phyloP scores from a whole-genome alignment of 441 rosid genomes.

The Gossypium laxum region DNA sequence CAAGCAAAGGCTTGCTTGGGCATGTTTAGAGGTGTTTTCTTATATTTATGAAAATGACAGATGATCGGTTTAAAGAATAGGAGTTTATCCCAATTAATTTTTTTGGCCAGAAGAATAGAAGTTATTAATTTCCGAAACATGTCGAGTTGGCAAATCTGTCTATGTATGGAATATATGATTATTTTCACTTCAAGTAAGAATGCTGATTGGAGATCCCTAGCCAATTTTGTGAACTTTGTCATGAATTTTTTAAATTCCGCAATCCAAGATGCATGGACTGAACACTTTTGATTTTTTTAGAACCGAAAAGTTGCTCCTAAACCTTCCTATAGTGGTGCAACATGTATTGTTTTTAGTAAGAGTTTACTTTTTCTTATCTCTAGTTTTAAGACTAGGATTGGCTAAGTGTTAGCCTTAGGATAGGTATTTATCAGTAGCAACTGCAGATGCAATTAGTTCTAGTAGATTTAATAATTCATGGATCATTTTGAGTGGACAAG shows the following conservation, averaged over 20 bases:
- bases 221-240: not conserved
- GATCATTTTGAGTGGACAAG: not conserved
- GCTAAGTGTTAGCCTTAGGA: conserved; percentile 1
- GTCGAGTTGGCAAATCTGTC: not conserved
- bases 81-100: not conserved
- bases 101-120: conserved; percentile 3
- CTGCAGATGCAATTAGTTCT: not conserved
- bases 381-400: not conserved
- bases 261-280: conserved; percentile 11
- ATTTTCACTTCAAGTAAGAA: not conserved
- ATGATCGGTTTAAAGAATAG: not conserved
- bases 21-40: not conserved
- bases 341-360: not conserved
- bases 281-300: not conserved
- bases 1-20: not conserved
- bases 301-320: conserved; percentile 2
- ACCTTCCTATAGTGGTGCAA: conserved; percentile 4
- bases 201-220: not conserved
- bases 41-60: conserved; percentile 1
- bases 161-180: not conserved
- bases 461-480: conserved; percentile 1
- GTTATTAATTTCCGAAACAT: not conserved
- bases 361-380: not conserved
- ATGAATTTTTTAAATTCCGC: conserved; percentile 6
- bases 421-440: conserved; percentile 5